Base-by-base conservation (phyloP, 441 rosid species). In the Gossypium gossypioides region DNA sequence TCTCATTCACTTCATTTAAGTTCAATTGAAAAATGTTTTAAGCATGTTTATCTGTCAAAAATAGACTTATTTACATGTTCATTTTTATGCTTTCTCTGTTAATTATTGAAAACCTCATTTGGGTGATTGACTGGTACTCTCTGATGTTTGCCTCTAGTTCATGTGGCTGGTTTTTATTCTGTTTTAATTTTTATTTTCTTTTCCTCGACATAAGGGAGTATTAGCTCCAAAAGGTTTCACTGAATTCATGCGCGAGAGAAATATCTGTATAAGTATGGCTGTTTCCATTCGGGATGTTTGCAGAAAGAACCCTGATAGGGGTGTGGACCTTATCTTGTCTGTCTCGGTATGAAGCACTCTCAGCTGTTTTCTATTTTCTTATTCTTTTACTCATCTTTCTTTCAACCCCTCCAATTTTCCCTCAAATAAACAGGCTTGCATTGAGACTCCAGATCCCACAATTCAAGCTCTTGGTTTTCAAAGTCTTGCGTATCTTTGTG, bases 241-340 rank as follows among this genome's bases (percentile, higher is more conserved):
- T 58, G 89, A 89, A 59, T 86, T 84, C 80, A 79, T 74, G 79
- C 75, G 81, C 42, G 96, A 91, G 75, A 89, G 86, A 79, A 81
- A 74, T 74, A 82, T 89, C 78, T 84, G 90, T 79, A 78, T 92
- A 52, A 85, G 96, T 78, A 81, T 90, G 84, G 99, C 99, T 66
- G 87, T 90, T 75, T 90, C 97, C 60, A 69, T 91, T 76, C 82
- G 81, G 65, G 97, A 91, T 78, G 88, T 92, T 77, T 90, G 99
- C 88, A 80, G 77, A 77, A 86, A 82, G 81, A 83, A 92, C 72
- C 91, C 99, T 77, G 97, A 94, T 81, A 90, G 99, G 86, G 99
- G 99, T 19, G 97, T 94, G 81, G 99, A 91, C 76, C 86, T 94
- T 80, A 91, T 94, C 83, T 83, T 94, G 83, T 91, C 97, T 72